A percentile compares a stretch with the other conserved stretches of the same genome.
These are phyloP conservation scores for Cenococcum geophilum DNA, from an alignment of 495 filamentous ascomycete genomes.

Conservation along the genomic window DNA sequence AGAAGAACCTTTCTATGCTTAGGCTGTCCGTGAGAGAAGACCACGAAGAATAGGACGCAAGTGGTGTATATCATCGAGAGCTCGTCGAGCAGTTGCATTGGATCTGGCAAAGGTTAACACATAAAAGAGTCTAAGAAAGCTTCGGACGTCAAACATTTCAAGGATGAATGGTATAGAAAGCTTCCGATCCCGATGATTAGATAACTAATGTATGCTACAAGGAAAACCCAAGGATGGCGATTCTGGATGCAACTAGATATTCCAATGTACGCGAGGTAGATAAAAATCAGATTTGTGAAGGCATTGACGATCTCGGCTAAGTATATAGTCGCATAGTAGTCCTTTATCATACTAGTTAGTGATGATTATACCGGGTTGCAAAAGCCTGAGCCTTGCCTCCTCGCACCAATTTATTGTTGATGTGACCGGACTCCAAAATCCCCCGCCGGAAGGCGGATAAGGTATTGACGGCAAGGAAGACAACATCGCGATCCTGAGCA, in stretches of 20 bases:
- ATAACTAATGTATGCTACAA: constrained; percentile 40
- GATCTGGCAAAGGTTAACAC: constrained; percentile 51
- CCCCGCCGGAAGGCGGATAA: constrained; percentile 61
- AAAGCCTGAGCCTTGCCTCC: constrained; percentile 51
- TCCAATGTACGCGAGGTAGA: constrained; percentile 37
- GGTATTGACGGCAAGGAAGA: constrained; percentile 55
- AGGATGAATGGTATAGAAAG: constrained; percentile 39
- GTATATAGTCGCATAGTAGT: constrained; percentile 42
- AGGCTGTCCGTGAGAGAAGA: constrained; percentile 68
- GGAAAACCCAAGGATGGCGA: constrained; percentile 39
- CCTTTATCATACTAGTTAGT: constrained; percentile 17
- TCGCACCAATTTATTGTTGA: constrained; percentile 93
- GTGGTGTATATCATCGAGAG: constrained; percentile 98
- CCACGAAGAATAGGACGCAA: constrained; percentile 80
- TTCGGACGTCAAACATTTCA: constrained; percentile 37
- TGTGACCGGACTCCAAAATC: constrained; percentile 80
- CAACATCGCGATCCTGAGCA: constrained; percentile 24
- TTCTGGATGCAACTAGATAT: constrained; percentile 36
- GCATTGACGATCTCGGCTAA: constrained; percentile 42
- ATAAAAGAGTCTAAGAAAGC: background rate
- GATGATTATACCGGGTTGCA: background rate
- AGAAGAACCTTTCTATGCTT: constrained; percentile 49
- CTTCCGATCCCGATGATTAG: constrained; percentile 39
- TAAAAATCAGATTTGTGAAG: constrained; percentile 41
- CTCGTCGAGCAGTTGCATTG: constrained; percentile 96